These are phyloP conservation scores for Trypanosoma theileri DNA, from an alignment of 208 protist species.

Conservation along the genomic window DNA sequence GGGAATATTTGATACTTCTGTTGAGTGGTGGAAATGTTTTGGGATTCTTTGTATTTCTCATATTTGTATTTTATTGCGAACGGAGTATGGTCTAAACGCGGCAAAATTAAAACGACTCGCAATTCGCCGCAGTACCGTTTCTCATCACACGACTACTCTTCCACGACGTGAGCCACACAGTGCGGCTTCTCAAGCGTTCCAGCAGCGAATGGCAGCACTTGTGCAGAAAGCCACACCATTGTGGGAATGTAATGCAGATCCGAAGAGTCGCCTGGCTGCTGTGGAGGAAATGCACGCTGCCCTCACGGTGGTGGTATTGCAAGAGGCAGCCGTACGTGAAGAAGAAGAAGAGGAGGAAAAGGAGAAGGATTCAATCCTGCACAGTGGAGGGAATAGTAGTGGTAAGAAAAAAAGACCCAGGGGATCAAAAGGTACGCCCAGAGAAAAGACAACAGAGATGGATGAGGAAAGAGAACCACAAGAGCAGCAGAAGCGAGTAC, in stretches of 20 bases:
- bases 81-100: slow-evolving; percentile 46
- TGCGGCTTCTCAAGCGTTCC: slow-evolving; percentile 10
- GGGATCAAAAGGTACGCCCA: too few relatives aligned
- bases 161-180: slow-evolving; percentile 15
- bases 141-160: slow-evolving; percentile 13
- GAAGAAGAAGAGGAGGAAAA: slow-evolving; percentile 3
- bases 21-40: slow-evolving; percentile 47
- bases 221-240: slow-evolving; percentile 17
- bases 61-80: slow-evolving; percentile 35
- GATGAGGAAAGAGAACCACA: background rate
- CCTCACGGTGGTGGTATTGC: background rate
- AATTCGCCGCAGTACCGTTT: background rate
- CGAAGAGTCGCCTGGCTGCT: background rate
- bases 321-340: background rate
- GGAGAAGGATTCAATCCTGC: background rate
- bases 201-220: slow-evolving; percentile 3
- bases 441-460: background rate
- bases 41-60: slow-evolving; percentile 50
- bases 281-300: slow-evolving; percentile 9
- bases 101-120: slow-evolving; percentile 9
- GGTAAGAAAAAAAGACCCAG: too few relatives aligned
- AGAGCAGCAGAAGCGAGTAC: background rate
- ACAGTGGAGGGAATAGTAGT: background rate
- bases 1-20: background rate
- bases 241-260: background rate